Evolutionary conservation across 2,329 filamentous ascomycete genomes (phyloP), one percentile per base, ranked within the genome.

Genomic region (Domatiomyces globalis): DNA sequence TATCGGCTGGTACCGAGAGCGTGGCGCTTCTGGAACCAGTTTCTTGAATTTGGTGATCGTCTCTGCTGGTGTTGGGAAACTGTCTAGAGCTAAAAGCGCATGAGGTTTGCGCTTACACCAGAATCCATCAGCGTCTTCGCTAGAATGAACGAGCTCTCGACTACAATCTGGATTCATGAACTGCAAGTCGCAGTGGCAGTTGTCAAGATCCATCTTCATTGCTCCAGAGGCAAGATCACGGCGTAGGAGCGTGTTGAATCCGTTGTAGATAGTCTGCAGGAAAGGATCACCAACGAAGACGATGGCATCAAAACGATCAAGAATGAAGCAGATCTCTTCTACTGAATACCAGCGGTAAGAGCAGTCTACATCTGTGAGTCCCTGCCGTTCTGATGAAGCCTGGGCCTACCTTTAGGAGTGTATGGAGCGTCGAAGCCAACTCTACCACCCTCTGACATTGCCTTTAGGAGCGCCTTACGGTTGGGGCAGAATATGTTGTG

Each of bases 231-330:
- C 63, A 22, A 72, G 58, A 48, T 73, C 63, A 55, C 69, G 64
- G 29, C 68, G 65, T 1, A 73, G 60, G 7, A 73, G 63, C 45
- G 71, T 66, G 55, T 71, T 72, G 55, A 73, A 65, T 22, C 66
- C 69, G n/a, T 66, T 64, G 56, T 73, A 73, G 45, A 71, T 63
- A 39, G 66, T 61, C 48, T 64, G 62, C 15, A 70, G 60, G 27
- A 65, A 60, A 43, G 66, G 61, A 51, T 73, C 70, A 20, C 70
- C 70, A 44, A 71, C 54, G 51, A 73, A 73, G 17, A 67, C 54
- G 5, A 73, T 52, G 17, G 62, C 61, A 46, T 69, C 67, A 53
- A 72, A 72, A 42, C 68, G 65, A 49, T 67, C 64, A 22, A 73
- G 62, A 18, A 72, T 70, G 59, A 69, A 67, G 57, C 71, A 73